Conservation (phyloP, 2,329 filamentous ascomycete species). For the Ustilaginoidea virens region DNA sequence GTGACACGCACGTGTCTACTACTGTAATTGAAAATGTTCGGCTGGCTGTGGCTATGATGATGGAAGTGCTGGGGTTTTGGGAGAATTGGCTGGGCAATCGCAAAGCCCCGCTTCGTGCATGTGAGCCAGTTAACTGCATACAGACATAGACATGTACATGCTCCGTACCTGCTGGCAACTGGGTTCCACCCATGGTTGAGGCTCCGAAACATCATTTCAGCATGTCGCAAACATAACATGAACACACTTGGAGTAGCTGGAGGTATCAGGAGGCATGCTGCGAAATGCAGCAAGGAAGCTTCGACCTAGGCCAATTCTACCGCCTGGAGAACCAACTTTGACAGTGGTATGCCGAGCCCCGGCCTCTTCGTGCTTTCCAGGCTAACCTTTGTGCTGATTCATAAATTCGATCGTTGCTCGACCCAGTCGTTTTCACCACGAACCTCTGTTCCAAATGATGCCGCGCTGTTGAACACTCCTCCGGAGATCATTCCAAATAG, state of each 20-base stretch:
- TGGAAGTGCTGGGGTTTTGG: too few species aligned
- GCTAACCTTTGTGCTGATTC: too few species aligned
- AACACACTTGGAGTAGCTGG: constrained; percentile 3
- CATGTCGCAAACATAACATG: background rate
- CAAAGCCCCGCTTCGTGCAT: constrained; percentile 4
- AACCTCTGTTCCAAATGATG: too few species aligned
- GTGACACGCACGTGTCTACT: too few species aligned
- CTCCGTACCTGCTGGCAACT: background rate
- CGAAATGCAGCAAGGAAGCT: constrained; percentile 17
- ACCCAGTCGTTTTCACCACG: background rate
- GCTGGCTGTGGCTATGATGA: too few species aligned
- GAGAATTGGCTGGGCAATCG: too few species aligned
- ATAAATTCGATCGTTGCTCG: too few species aligned
- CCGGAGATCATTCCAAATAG: too few species aligned
- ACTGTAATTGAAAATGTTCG: too few species aligned
- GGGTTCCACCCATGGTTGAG: too few species aligned
- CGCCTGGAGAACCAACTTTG: constrained; percentile 9
- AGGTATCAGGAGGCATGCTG: constrained; percentile 22
- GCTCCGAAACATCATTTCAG: background rate
- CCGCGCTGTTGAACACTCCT: too few species aligned
- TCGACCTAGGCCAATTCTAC: constrained; percentile 13
- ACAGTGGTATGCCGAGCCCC: constrained; percentile 7
- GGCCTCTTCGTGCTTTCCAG: background rate
- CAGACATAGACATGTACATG: background rate
- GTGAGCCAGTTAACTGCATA: constrained; percentile 2